Percentiles rank a stretch among this genome's conserved stretches.
phyloP scores from a whole-genome alignment of 169 alveolate species.

The Amoebophrya sp. region DNA sequence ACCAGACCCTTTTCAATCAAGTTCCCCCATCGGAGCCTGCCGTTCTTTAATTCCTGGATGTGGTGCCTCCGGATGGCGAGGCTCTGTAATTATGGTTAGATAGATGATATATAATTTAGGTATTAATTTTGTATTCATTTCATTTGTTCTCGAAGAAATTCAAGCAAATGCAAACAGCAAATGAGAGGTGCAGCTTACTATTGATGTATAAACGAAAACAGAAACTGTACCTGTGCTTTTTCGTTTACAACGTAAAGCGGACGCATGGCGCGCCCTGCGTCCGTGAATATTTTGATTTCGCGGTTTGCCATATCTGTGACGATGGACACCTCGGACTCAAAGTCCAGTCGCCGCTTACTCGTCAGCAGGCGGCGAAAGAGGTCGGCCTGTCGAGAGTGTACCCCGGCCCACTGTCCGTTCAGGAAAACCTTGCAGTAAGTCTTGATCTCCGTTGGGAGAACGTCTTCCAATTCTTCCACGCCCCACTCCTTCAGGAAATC shows the following conservation, averaged over 20 bases:
- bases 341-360: conserved; percentile 82
- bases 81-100: too few relatives aligned
- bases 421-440: conserved; percentile 57
- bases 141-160: neutral
- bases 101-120: too few relatives aligned
- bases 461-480: conserved; percentile 50
- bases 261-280: conserved; percentile 97
- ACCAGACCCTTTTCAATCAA: conserved; percentile 87
- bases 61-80: neutral
- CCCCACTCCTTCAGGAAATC: conserved; percentile 69
- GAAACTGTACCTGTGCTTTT: neutral
- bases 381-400: conserved; percentile 81
- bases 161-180: neutral
- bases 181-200: neutral
- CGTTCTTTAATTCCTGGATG: neutral
- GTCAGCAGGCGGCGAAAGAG: conserved; percentile 71
- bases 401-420: conserved; percentile 86
- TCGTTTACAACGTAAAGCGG: conserved; percentile 93
- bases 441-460: conserved; percentile 58
- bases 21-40: conserved; percentile 67
- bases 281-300: conserved; percentile 93
- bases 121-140: too few relatives aligned
- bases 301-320: conserved; percentile 83
- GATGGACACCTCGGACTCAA: conserved; percentile 90
- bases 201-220: too few relatives aligned